Conservation (phyloP, 495 filamentous ascomycete genomes). For the Penicillium argentinense region DNA sequence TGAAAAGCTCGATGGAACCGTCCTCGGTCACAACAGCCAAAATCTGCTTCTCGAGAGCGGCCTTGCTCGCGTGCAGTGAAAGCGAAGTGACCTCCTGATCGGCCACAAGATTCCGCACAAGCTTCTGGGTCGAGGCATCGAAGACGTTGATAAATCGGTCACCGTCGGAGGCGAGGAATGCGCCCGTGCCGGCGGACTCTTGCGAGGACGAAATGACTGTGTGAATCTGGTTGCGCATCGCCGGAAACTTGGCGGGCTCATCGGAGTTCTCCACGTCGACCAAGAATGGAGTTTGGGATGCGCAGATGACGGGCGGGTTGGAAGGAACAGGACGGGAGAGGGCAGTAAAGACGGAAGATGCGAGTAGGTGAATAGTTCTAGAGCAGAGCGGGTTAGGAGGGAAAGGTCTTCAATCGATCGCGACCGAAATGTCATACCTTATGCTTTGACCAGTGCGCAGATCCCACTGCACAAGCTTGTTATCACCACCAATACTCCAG, state of each 20-base stretch:
- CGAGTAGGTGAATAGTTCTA: constrained; percentile 51
- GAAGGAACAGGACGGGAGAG: constrained; percentile 44
- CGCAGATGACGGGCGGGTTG: constrained; percentile 51
- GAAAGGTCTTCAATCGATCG: too few species aligned
- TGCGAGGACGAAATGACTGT: constrained; percentile 45
- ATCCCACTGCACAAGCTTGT: constrained; percentile 62
- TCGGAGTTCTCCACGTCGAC: constrained; percentile 47
- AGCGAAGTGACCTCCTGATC: constrained; percentile 49
- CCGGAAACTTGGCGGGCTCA: constrained; percentile 46
- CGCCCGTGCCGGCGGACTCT: constrained; percentile 30
- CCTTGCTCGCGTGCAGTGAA: constrained; percentile 28
- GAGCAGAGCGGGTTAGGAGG: neutral
- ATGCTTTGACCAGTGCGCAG: constrained; percentile 45
- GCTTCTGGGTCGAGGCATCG: constrained; percentile 40
- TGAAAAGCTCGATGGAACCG: constrained; percentile 58
- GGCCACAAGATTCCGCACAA: constrained; percentile 52
- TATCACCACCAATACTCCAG: constrained; percentile 62
- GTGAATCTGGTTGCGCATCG: constrained; percentile 55
- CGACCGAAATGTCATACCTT: constrained; percentile 36
- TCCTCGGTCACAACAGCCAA: constrained; percentile 54
- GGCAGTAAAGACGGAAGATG: constrained; percentile 39
- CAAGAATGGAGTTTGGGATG: constrained; percentile 55
- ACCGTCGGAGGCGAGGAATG: constrained; percentile 50
- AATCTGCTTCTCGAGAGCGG: constrained; percentile 37
- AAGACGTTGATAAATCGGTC: constrained; percentile 59